Percentiles rank a stretch among this genome's conserved stretches.
These are phyloP conservation scores for Zymoseptoria tritici DNA, from an alignment of 2,329 filamentous ascomycete genomes.

Conservation along the genomic window DNA sequence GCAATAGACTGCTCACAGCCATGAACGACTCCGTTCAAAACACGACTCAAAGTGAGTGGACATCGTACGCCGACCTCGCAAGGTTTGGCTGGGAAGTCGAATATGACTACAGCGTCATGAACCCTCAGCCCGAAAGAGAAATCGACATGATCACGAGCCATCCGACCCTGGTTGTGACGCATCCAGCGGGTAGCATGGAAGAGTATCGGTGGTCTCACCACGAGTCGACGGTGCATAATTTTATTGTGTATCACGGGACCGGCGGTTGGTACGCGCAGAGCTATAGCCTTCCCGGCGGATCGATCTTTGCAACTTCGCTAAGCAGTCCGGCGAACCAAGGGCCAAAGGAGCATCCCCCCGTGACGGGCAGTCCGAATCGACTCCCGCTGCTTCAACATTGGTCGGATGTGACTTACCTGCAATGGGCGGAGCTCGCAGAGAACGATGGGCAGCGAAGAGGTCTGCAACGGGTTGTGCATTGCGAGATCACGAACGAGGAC, in stretches of 20 bases:
- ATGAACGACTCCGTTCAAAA: too few relatives aligned
- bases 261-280: neutral
- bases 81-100: neutral
- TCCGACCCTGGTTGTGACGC: too few relatives aligned
- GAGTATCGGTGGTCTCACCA: too few relatives aligned
- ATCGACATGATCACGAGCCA: too few relatives aligned
- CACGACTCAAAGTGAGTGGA: neutral
- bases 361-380: neutral
- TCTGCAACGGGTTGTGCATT: constrained; percentile 1
- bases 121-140: too few relatives aligned
- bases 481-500: neutral
- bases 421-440: constrained; percentile 6
- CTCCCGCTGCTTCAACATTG: constrained; percentile 2
- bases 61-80: constrained; percentile 1
- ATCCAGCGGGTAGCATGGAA: too few relatives aligned
- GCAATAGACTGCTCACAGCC: too few relatives aligned
- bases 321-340: neutral
- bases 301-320: neutral
- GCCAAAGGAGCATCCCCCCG: neutral
- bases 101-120: too few relatives aligned
- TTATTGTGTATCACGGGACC: neutral
- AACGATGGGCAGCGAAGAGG: constrained; percentile 1
- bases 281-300: neutral
- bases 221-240: too few relatives aligned
- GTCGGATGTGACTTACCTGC: constrained; percentile 12